Evolutionary conservation across 371 early-diverging fungal species (phyloP).

Genomic region (Circinella umbellata): DNA sequence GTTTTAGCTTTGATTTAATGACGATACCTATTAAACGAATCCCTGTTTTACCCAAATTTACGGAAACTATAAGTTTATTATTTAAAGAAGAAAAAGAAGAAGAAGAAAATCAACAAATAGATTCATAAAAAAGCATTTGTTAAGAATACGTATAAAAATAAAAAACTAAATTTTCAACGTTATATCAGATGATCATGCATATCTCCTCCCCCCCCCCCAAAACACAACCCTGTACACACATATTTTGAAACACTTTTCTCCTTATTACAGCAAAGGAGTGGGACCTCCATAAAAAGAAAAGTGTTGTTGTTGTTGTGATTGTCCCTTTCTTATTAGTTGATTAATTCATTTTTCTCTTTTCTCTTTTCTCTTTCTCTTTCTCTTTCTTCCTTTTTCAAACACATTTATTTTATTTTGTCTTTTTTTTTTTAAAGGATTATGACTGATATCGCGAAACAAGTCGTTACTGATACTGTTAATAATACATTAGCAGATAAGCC

Average conservation of each 20-base stretch:
- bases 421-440: neutral
- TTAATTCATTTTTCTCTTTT: neutral
- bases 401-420: too few species aligned
- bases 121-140: too few species aligned
- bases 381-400: neutral
- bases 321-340: too few species aligned
- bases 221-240: neutral
- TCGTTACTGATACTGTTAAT: neutral
- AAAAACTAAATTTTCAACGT: too few species aligned
- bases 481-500: conserved; percentile 1
- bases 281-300: neutral
- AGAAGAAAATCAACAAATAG: conserved; percentile 22
- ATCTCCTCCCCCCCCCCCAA: too few species aligned
- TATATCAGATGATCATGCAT: conserved; percentile 1
- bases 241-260: conserved; percentile 10
- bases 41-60: conserved; percentile 61
- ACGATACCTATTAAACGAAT: conserved; percentile 64
- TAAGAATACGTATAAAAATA: too few species aligned
- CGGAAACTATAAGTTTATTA: conserved; percentile 58
- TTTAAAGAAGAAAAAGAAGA: conserved; percentile 59
- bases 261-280: neutral
- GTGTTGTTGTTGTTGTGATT: too few species aligned
- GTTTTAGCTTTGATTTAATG: conserved; percentile 90
- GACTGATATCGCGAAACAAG: conserved; percentile 8
- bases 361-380: neutral